Base-by-base conservation (phyloP, 805 yeast genomes). In the Myxozyma monticola region DNA sequence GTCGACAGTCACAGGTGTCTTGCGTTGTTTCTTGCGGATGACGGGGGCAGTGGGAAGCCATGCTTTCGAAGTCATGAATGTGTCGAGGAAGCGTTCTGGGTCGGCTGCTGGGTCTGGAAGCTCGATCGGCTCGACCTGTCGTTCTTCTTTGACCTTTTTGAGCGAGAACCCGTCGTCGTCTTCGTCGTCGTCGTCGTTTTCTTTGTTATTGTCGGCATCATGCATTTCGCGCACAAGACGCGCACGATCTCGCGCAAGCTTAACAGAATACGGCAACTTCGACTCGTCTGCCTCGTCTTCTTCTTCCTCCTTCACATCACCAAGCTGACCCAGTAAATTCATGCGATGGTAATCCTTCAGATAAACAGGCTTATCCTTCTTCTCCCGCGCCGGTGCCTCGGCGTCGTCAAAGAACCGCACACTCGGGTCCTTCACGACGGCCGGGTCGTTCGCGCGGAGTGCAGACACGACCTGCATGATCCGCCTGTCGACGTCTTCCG, bases 261-360 rank as follows among this genome's bases (percentile, higher is more conserved):
- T 80, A n/a, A 81, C 75, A 4, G 77, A 86, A 65, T 78, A 89
- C 0, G 96, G 85, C 62, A 80, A 83, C 8, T 28, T 37, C n/a
- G 22, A 22, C 15, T 45, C 48, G 17, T 45, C 48, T 6, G 29
- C 31, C 31, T 34, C 39, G 12, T 39, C 34, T 2, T 25, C 31
- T 57, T 79, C 79, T 4, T 72, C 75, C 17, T 77, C 75, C 51
- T 73, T 30, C 6, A 73, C 68, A 18, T 69, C 72, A 22, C 76
- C 78, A 2, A 49, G 52, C 9, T 90, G 91, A 2, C 82, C 74
- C n/a, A 93, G 71, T 30, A 90, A 68, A 59, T 81, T 85, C 81
- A 80, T 79, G 66, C 98, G 77, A 65, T 93, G 97, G 64, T 90
- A 93, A 67, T 93, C 99, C 61, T 90, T 89, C 68, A 93, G 77